phyloP scores from a whole-genome alignment of 108 stramenopile genomes.

The Thalassiosira profunda region DNA sequence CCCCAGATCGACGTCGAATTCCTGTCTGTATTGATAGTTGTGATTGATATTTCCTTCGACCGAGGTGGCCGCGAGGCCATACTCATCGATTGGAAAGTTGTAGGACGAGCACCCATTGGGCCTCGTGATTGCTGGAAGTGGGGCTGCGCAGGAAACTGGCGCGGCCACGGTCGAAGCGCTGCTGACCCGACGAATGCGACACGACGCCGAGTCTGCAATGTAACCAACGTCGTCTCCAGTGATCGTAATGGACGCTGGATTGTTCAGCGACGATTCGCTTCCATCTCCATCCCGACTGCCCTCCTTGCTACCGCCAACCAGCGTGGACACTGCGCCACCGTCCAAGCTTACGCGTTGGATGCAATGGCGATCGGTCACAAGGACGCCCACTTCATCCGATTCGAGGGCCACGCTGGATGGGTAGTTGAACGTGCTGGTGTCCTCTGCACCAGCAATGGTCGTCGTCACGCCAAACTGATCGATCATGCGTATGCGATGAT shows the following conservation, averaged over 20 bases:
- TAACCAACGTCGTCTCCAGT: conserved; percentile 66
- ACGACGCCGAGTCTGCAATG: conserved; percentile 64
- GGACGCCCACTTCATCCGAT: conserved; percentile 39
- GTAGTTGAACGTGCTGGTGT: conserved; percentile 60
- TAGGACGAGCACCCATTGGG: conserved; percentile 87
- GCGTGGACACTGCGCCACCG: conserved; percentile 58
- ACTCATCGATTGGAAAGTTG: conserved; percentile 73
- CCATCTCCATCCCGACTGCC: conserved; percentile 75
- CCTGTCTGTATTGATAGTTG: conserved; percentile 58
- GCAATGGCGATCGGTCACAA: conserved; percentile 76
- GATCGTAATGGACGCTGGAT: conserved; percentile 65
- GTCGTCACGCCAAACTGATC: conserved; percentile 49
- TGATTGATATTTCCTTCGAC: conserved; percentile 76
- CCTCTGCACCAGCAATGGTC: conserved; percentile 65
- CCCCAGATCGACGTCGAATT: conserved; percentile 41
- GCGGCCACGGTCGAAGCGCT: conserved; percentile 44
- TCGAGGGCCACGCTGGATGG: conserved; percentile 79
- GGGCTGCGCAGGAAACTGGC: conserved; percentile 54
- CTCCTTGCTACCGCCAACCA: conserved; percentile 61
- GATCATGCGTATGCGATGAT: conserved; percentile 70
- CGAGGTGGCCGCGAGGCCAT: conserved; percentile 55
- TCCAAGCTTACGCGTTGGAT: conserved; percentile 56
- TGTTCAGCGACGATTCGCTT: conserved; percentile 61
- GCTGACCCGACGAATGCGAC: conserved; percentile 65
- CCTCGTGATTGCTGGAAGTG: conserved; percentile 56